Base-by-base conservation (phyloP, 306 rosid species). In the Luffa acutangula region DNA sequence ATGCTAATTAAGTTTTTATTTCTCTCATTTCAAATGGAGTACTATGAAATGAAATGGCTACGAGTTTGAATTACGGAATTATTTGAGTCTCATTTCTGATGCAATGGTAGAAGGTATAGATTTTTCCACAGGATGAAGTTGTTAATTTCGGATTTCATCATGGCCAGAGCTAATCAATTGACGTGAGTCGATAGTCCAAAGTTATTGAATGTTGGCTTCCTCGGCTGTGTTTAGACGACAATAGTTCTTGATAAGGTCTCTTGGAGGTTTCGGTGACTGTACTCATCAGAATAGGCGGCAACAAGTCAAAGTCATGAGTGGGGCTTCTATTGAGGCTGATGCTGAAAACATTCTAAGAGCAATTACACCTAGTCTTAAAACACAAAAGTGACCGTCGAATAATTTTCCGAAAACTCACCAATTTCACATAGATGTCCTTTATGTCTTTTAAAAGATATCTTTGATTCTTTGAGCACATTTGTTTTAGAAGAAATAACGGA, bases 181-280 rank as follows among this genome's bases (percentile, higher is more conserved):
- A 58, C 9, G 67, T 17, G 20, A 4, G 4, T 34, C 15, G 18
- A 37, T 33, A 51, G 7, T 36, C 48, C 69, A 64, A 60, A 88
- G 71, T 62, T 83, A 65, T 83, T 87, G 82, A 80, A 82, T 86
- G 88, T 75, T 85, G 84, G 90, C 80, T 85, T 88, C 90, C 72
- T 86, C 96, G 42, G 81, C 88, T 85, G 87, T 86, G 82, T 82
- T 84, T 78, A 92, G 97, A 89, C 87, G 96, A 78, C 96, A 92
- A 33, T 87, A 84, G 66, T 87, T 94, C 62, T 62, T 92, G 82
- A 79, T 88, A 81, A 89, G 98, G 72, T 85, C 91, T 84, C 86
- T 90, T 52, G 90, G 91, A 79, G 87, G 82, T 76, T 83, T 75
- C 54, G 48, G 84, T 69, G 78, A 72, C 81, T 84, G 77, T 21